These are phyloP conservation scores for Anthracocystis setariae DNA, from an alignment of 1,284 basidiomycete species.

Conservation along the genomic window DNA sequence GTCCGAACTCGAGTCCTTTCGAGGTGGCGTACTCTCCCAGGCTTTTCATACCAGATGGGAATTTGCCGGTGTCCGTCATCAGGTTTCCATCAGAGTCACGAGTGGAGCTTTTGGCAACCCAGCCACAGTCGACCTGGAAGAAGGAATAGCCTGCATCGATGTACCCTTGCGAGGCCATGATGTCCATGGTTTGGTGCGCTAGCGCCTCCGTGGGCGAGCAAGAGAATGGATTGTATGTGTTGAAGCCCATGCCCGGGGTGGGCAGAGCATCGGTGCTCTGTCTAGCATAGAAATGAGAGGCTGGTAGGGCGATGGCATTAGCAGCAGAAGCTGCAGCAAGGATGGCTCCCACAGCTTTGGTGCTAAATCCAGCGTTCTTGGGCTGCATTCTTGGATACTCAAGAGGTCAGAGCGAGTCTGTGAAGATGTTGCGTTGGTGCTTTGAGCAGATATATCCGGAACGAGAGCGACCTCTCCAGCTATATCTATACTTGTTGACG, in stretches of 20 bases:
- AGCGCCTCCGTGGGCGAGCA: constrained; percentile 61
- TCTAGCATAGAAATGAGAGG: constrained; percentile 1
- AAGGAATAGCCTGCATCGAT: constrained; percentile 44
- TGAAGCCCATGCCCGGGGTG: constrained; percentile 58
- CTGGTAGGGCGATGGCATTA: constrained; percentile 5
- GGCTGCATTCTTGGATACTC: too few relatives aligned
- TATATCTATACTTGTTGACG: too few relatives aligned
- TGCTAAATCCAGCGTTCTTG: background rate
- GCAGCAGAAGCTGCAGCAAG: constrained; percentile 6
- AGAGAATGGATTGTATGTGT: constrained; percentile 64
- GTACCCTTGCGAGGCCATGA: constrained; percentile 65
- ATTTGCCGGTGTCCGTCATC: constrained; percentile 68
- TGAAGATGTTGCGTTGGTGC: background rate
- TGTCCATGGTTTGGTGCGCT: constrained; percentile 62
- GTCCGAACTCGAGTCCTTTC: constrained; percentile 71
- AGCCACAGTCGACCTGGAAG: constrained; percentile 65
- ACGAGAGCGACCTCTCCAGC: too few relatives aligned
- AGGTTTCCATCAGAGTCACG: constrained; percentile 70
- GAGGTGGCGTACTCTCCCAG: constrained; percentile 69
- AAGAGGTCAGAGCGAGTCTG: too few relatives aligned
- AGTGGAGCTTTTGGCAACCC: constrained; percentile 66
- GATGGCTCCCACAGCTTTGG: constrained; percentile 7
- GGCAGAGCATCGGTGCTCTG: constrained; percentile 14
- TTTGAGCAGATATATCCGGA: background rate
- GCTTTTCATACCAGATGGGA: constrained; percentile 71